phyloP scores from a whole-genome alignment of 2,329 filamentous ascomycete genomes.

The Pseudofabraea citricarpa region DNA sequence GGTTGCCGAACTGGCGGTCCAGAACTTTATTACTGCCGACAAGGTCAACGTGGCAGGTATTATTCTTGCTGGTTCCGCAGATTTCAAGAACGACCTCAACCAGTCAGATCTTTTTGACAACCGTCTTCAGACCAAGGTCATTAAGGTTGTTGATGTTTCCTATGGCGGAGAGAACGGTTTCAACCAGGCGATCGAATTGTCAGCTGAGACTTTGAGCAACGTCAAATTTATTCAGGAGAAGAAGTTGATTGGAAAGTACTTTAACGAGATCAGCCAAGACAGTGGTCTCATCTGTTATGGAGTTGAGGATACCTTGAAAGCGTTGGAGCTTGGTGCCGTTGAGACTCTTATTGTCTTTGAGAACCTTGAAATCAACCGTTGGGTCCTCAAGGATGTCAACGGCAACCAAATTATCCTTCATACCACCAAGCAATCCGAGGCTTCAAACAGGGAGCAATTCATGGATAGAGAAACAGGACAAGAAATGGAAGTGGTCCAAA shows the following conservation, averaged over 20 bases:
- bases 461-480: conserved; percentile 93
- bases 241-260: conserved; percentile 98
- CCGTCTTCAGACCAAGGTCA: conserved; percentile 88
- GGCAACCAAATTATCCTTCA: conserved; percentile 73
- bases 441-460: conserved; percentile 72
- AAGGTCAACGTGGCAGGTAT: conserved; percentile 97
- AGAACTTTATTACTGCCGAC: conserved; percentile 98
- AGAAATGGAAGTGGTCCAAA: conserved; percentile 91
- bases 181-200: conserved; percentile 97
- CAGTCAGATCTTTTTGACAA: conserved; percentile 95
- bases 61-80: conserved; percentile 92
- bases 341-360: conserved; percentile 96
- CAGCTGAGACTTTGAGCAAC: conserved; percentile 92
- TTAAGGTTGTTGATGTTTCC: conserved; percentile 98
- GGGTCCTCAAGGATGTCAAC: conserved; percentile 75
- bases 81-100: conserved; percentile 99
- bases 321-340: conserved; percentile 88
- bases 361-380: conserved; percentile 92
- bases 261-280: conserved; percentile 98
- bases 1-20: conserved; percentile 93
- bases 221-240: conserved; percentile 99
- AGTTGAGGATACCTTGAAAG: conserved; percentile 96
- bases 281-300: conserved; percentile 97
- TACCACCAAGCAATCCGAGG: conserved; percentile 82
- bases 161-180: conserved; percentile 99